Conservation (phyloP, 2,329 filamentous ascomycete genomes). For the Blastomyces emzantsi region DNA sequence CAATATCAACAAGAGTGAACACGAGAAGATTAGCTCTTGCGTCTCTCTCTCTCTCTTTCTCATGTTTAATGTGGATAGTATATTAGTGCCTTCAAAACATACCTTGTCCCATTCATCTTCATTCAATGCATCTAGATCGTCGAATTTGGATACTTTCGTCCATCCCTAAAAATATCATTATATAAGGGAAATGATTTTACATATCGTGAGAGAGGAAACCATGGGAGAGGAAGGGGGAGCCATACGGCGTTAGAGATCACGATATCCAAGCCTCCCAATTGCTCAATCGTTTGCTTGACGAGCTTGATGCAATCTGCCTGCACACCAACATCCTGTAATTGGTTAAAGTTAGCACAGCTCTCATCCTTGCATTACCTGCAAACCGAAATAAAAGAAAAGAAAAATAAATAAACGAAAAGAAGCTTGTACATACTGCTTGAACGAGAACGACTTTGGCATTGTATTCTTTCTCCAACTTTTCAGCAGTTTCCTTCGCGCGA, state of each 20-base stretch:
- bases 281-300: constrained; percentile 50
- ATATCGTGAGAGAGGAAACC: not conserved
- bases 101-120: constrained; percentile 58
- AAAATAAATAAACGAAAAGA: not conserved
- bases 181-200: not conserved
- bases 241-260: constrained; percentile 64
- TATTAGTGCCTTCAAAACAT: constrained; percentile 13
- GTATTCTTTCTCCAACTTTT: constrained; percentile 46
- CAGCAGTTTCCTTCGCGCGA: constrained; percentile 51
- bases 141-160: constrained; percentile 51
- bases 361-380: not conserved
- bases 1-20: not conserved
- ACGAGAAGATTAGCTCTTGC: not conserved
- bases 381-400: not conserved
- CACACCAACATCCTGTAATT: constrained; percentile 49
- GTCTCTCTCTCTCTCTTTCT: not conserved
- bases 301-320: constrained; percentile 51
- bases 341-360: constrained; percentile 11
- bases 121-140: constrained; percentile 48
- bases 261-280: constrained; percentile 64
- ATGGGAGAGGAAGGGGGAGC: not conserved
- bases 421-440: constrained; percentile 46
- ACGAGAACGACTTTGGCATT: constrained; percentile 47
- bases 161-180: constrained; percentile 41
- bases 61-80: constrained; percentile 4